Evolutionary conservation across 768 basidiomycete species (phyloP), one percentile per base, ranked within the genome.

Genomic region (Crucibulum laeve): DNA sequence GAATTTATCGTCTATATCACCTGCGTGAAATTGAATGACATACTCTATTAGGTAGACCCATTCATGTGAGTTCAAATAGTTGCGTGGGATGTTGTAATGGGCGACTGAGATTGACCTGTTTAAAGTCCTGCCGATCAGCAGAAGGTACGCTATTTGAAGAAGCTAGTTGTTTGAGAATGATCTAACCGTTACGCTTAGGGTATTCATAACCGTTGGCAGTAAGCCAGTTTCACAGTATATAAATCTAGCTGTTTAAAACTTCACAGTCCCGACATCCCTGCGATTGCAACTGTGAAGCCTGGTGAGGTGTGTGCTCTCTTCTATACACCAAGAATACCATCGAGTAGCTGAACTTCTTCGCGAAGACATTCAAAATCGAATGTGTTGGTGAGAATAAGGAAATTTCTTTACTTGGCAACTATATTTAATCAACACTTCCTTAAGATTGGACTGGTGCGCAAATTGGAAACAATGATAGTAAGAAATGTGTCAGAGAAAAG

Each of bases 401-500:
- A 17, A 8, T 14, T 8, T 40, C n/a, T 17, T n/a, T 4, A 18
- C 10, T 23, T 32, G 8, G 22, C 6, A 11, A 2, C 18, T n/a
- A 7, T 19, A 35, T 23, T 5, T 17, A 17, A 36, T 40, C 23
- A 14, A 14, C 15, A 1, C 11, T 14, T n/a, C 8, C n/a, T 14
- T n/a, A 33, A 84, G 84, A 86, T 52, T 88, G 84, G 85, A 88
- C 84, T 13, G 85, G 84, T 14, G 84, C 82, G 0, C 84, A 87
- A 53, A 85, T 87, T 38, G 82, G 83, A 34, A 87, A 85, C 56
- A 87, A 85, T 47, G 82, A 87, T 49, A 71, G 82, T 82, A 44
- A 22, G 75, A n/a, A n/a, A n/a, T n/a, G n/a, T n/a, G n/a, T n/a
- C n/a, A n/a, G n/a, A n/a, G n/a, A n/a, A n/a, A n/a, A 22, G 8